A percentile compares a stretch with the other conserved stretches of the same genome.
Evolutionary conservation across 2,329 filamentous ascomycete species (phyloP).

Genomic region (Alternaria atra): DNA sequence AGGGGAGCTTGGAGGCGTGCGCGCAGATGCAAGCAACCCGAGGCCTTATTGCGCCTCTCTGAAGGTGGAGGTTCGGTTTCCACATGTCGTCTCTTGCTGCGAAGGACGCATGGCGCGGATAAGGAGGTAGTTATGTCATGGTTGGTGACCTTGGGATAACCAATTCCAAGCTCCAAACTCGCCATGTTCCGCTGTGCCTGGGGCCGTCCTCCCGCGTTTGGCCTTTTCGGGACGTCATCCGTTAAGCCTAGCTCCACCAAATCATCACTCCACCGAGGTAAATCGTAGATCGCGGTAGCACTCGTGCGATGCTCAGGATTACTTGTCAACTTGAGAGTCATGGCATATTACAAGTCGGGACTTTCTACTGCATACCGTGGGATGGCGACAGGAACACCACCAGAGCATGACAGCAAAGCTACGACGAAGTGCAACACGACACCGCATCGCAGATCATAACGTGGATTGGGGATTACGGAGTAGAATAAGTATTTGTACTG

Average conservation of each 20-base stretch:
- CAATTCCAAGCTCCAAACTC: slow-evolving; percentile 27
- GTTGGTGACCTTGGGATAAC: slow-evolving; percentile 24
- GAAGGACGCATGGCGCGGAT: slow-evolving; percentile 46
- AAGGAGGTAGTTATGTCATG: slow-evolving; percentile 43
- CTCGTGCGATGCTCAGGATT: not conserved
- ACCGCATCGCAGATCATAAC: not conserved
- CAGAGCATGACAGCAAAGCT: not conserved
- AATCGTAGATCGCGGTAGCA: not conserved
- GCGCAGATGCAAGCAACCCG: slow-evolving; percentile 27
- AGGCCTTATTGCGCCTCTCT: slow-evolving; percentile 38
- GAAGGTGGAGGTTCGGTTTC: slow-evolving; percentile 44
- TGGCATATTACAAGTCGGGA: too few relatives aligned
- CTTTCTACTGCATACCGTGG: not conserved
- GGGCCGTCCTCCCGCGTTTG: slow-evolving; percentile 18
- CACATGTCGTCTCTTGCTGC: slow-evolving; percentile 50
- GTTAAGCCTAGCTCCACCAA: slow-evolving; percentile 20
- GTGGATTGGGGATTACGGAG: not conserved
- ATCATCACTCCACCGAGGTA: not conserved
- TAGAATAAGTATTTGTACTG: not conserved
- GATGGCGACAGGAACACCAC: not conserved
- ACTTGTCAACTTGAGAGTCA: not conserved
- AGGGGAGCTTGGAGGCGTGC: slow-evolving; percentile 16
- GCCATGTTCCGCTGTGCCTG: slow-evolving; percentile 31
- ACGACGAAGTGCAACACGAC: not conserved
- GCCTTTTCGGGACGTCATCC: slow-evolving; percentile 22